These are phyloP conservation scores for Saksenaea oblongispora DNA, from an alignment of 371 early-diverging fungal species.

Conservation along the genomic window DNA sequence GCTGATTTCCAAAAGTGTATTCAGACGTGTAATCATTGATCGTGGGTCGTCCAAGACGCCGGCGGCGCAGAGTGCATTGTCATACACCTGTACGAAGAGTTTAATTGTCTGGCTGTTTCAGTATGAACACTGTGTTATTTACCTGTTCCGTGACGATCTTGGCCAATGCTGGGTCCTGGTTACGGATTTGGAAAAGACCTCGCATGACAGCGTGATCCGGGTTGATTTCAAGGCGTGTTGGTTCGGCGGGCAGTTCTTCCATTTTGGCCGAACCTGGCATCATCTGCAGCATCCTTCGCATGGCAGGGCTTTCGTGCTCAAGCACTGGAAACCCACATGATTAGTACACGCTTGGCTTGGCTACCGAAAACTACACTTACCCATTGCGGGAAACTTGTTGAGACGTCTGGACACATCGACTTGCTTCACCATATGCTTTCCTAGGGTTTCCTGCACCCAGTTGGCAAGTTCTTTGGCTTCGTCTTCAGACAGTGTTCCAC, in stretches of 20 bases:
- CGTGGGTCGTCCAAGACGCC: constrained; percentile 81
- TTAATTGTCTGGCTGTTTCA: neutral
- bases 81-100: constrained; percentile 53
- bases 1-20: constrained; percentile 64
- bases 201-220: constrained; percentile 78
- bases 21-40: constrained; percentile 75
- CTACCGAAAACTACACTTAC: constrained; percentile 23
- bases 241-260: constrained; percentile 51
- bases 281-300: constrained; percentile 77
- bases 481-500: constrained; percentile 45
- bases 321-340: constrained; percentile 54
- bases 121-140: neutral
- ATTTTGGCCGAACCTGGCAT: constrained; percentile 69
- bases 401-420: constrained; percentile 72
- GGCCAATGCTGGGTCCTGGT: constrained; percentile 63
- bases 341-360: neutral
- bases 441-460: constrained; percentile 69
- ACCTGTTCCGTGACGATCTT: constrained; percentile 65
- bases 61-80: constrained; percentile 80
- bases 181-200: constrained; percentile 63
- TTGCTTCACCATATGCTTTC: constrained; percentile 60
- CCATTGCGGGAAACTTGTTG: constrained; percentile 73
- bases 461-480: constrained; percentile 65
- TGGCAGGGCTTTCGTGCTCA: constrained; percentile 77
- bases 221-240: constrained; percentile 84